Evolutionary conservation across 108 stramenopile species (phyloP), one percentile per base, ranked within the genome.

Genomic region (Craspedostauros australis): DNA sequence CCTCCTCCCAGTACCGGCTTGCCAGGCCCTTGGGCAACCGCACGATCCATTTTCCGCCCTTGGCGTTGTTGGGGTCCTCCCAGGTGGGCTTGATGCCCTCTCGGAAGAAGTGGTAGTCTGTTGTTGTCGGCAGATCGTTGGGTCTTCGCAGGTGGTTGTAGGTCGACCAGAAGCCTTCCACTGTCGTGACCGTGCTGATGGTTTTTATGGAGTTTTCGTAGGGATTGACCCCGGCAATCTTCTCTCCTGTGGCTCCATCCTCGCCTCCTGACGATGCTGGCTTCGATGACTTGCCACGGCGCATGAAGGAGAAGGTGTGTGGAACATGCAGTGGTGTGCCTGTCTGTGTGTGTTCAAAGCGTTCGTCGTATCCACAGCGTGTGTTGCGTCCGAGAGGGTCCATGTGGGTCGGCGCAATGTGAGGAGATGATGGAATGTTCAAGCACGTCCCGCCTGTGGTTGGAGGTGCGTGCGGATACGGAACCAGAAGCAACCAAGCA

Each of bases 11-110:
- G 60, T 92, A 91, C 0, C 86, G 84, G 26, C 74, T 72, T 1
- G 86, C 86, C 36, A 90, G 47, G 1, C 88, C 88, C 54, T 88
- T 87, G 27, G 81, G 79, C 9, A 97, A 66, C 18, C 96, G 88
- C 23, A 98, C 68, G 46, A 95, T 93, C 90, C 93, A 93, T 57
- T 95, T 91, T 20, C 98, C 98, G 19, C 98, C 98, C 33, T 75
- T 70, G 44, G 73, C 61, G 46, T 98, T 97, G 45, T 57, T 53
- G 19, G 84, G 61, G 54, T 96, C 98, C 58, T 98, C 98, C 98
- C 98, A 98, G 0, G 94, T 93, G 15, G 98, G 98, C 53, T 93
- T 93, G 68, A 97, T 86, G 25, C 94, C 95, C 36, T 90, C 75
- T 7, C 91, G 78, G 61, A 98, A 98, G 43, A 96, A 86, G 62